Percentiles rank a stretch among this genome's conserved stretches.
Evolutionary conservation across 352 stramenopile species (phyloP).

Genomic region (Aphanomyces astaci): DNA sequence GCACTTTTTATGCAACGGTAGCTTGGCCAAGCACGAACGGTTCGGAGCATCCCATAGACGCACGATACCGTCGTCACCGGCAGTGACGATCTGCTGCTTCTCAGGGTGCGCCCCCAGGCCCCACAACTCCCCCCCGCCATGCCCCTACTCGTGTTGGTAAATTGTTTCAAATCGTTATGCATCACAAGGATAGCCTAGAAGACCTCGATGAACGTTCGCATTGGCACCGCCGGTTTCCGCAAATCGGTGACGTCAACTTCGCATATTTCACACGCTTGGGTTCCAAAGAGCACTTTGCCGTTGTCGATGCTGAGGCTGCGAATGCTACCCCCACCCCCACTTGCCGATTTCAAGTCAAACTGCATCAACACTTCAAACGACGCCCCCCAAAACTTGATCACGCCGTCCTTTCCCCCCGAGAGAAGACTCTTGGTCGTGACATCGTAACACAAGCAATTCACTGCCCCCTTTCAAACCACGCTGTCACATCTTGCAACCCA

Average conservation of each 20-base stretch:
- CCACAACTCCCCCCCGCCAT: slow-evolving; percentile 61
- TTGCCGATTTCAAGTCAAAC: slow-evolving; percentile 42
- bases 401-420: slow-evolving; percentile 50
- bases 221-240: neutral
- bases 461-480: neutral
- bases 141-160: slow-evolving; percentile 29
- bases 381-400: slow-evolving; percentile 48
- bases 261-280: slow-evolving; percentile 73
- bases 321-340: slow-evolving; percentile 26
- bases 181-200: too few relatives aligned
- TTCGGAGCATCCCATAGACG: slow-evolving; percentile 76
- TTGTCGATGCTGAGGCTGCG: slow-evolving; percentile 54
- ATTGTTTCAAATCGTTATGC: too few relatives aligned
- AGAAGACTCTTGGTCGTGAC: slow-evolving; percentile 38
- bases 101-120: slow-evolving; percentile 68
- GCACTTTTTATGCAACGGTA: slow-evolving; percentile 30
- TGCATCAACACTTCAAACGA: slow-evolving; percentile 41
- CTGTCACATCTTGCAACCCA: slow-evolving; percentile 3
- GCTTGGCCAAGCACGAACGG: slow-evolving; percentile 37
- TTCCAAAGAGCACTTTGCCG: slow-evolving; percentile 73
- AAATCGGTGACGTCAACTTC: slow-evolving; percentile 51
- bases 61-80: slow-evolving; percentile 68
- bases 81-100: slow-evolving; percentile 61
- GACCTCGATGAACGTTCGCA: neutral
- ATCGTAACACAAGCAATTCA: slow-evolving; percentile 34